Evolutionary conservation across 139 green algal genomes (phyloP), one percentile per base, ranked within the genome.

Genomic region (Haematococcus sp.): DNA sequence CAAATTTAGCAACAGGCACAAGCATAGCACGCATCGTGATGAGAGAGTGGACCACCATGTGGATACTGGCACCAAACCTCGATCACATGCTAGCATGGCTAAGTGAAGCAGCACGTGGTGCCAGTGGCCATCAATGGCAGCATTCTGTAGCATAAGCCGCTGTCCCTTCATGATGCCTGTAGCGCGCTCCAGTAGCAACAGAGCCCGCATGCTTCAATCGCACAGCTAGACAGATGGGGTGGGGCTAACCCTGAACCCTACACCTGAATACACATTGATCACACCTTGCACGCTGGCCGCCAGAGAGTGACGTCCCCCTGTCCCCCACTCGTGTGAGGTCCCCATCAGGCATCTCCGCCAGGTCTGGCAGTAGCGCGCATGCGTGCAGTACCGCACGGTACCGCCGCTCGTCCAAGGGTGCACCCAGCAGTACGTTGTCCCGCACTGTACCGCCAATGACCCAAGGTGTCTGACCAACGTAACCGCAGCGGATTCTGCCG

Each of bases 401-500:
- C 27, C 78, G 71, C 17, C 11, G n/a, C 31, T 54, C 44, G 13
- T 94, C 76, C 15, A 83, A 55, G 0, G 55, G 56, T 20, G 61
- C 27, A 1, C 81, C 83, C 63, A 89, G 58, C 80, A 87, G n/a
- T 17, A 92, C 66, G 67, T 92, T 92, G 71, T 90, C 84, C 13
- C 89, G 75, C 32, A 94, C 13, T 1, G 60, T 91, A 52, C 75
- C 89, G 56, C 69, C 75, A 54, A 86, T 75, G 25, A 94, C 31
- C 84, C 87, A 96, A 15, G 91, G 81, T 13, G 80, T 40, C 75
- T 96, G 88, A 4, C 74, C 35, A 3, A 87, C 86, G 72, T 90
- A 95, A 11, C 40, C 16, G 84, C 63, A 7, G 73, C 54, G 13
- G 55, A 60, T n/a, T 7, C 52, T 34, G 58, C 58, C 58, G 25